Percentiles rank a stretch among this genome's conserved stretches.
Evolutionary conservation across 1,284 basidiomycete genomes (phyloP).

Genomic region (Cutaneotrichosporon arboriforme): DNA sequence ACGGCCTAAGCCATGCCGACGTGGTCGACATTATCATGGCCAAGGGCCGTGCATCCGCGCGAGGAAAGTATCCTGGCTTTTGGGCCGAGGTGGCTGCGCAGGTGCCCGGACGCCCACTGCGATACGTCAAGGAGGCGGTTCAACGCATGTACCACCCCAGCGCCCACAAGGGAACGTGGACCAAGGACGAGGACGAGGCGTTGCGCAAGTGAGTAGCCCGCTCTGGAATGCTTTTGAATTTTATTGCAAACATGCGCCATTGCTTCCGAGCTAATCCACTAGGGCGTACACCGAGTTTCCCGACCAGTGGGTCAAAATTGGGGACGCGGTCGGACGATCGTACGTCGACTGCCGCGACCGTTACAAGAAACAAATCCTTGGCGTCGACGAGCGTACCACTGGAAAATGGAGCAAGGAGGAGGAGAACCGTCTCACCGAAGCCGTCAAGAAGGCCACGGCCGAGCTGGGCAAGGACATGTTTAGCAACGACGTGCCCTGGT

Average conservation of each 20-base stretch:
- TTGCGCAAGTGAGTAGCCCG: conserved; percentile 26
- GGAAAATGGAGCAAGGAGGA: conserved; percentile 27
- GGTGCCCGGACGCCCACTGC: conserved; percentile 38
- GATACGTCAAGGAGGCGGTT: conserved; percentile 34
- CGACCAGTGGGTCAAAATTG: conserved; percentile 36
- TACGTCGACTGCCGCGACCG: conserved; percentile 37
- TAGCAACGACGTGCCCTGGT: conserved; percentile 28
- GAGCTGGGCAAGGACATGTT: conserved; percentile 19
- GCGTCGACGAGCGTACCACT: conserved; percentile 11
- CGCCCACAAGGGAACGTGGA: conserved; percentile 38
- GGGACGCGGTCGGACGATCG: conserved; percentile 30
- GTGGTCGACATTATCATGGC: conserved; percentile 31
- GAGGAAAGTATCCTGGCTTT: conserved; percentile 28
- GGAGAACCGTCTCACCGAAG: conserved; percentile 14
- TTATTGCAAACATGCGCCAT: background rate
- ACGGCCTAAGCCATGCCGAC: conserved; percentile 17
- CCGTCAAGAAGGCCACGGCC: conserved; percentile 21
- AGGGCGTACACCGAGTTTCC: conserved; percentile 30
- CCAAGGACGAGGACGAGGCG: conserved; percentile 31
- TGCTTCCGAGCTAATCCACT: background rate
- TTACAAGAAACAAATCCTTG: conserved; percentile 28
- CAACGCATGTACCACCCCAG: conserved; percentile 36
- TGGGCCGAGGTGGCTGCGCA: conserved; percentile 35
- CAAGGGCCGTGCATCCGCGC: conserved; percentile 19
- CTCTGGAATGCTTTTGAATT: too few species aligned